phyloP scores from a whole-genome alignment of 129 eudicot genomes.

The Heracleum sosnowskyi region DNA sequence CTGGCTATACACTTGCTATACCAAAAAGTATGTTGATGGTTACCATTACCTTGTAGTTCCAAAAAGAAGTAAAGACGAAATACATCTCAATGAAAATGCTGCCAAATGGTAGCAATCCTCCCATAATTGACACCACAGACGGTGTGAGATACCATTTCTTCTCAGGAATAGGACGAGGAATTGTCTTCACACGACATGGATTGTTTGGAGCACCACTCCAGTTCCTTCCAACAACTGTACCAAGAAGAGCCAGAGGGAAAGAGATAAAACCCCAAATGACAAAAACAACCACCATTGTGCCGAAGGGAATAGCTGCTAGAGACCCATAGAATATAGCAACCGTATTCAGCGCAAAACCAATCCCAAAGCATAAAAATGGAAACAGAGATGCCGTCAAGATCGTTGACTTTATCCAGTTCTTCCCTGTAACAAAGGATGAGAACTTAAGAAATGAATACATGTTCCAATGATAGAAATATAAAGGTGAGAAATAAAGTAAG shows the following conservation, averaged over 20 bases:
- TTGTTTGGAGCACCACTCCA: slow-evolving; percentile 94
- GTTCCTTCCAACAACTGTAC: slow-evolving; percentile 84
- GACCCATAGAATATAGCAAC: slow-evolving; percentile 85
- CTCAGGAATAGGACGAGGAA: slow-evolving; percentile 34
- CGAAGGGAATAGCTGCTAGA: slow-evolving; percentile 84
- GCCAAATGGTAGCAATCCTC: slow-evolving; percentile 8
- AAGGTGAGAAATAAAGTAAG: background rate
- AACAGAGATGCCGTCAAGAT: slow-evolving; percentile 33
- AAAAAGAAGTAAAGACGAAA: background rate
- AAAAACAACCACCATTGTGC: slow-evolving; percentile 82
- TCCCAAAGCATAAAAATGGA: slow-evolving; percentile 73
- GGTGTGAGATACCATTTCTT: slow-evolving; percentile 5
- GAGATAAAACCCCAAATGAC: slow-evolving; percentile 85
- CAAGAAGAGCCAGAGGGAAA: slow-evolving; percentile 84
- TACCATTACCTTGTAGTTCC: background rate
- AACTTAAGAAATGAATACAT: background rate
- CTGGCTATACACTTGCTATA: background rate
- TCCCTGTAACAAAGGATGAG: background rate
- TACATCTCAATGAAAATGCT: slow-evolving; percentile 10
- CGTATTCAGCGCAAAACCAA: slow-evolving; percentile 63
- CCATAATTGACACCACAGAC: background rate
- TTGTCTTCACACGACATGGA: slow-evolving; percentile 89
- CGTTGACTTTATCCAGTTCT: slow-evolving; percentile 7
- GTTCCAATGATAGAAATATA: background rate
- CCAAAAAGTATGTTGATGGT: background rate